Conservation (phyloP, 768 basidiomycete genomes). For the Thelephora aurantiotincta region DNA sequence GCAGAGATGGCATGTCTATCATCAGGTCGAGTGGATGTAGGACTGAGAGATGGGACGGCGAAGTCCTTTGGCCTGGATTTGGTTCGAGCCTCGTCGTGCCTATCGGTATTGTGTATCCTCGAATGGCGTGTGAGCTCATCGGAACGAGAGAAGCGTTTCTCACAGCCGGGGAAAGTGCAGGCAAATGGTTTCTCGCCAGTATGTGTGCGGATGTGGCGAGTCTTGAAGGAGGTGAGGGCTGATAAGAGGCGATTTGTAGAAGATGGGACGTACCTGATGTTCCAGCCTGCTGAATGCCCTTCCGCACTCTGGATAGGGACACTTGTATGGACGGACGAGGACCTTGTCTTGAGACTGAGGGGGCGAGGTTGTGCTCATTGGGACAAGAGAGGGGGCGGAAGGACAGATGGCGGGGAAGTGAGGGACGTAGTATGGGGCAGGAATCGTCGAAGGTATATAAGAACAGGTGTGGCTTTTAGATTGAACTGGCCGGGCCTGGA, state of each 20-base stretch:
- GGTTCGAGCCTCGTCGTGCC: slow-evolving; percentile 11
- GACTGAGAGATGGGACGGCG: neutral
- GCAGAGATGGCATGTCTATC: neutral
- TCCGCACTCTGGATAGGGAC: slow-evolving; percentile 81
- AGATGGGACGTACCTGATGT: slow-evolving; percentile 59
- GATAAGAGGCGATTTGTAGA: slow-evolving; percentile 1
- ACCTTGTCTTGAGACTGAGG: slow-evolving; percentile 22
- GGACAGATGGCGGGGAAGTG: slow-evolving; percentile 4
- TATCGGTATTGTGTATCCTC: slow-evolving; percentile 74
- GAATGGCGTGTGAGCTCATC: slow-evolving; percentile 96
- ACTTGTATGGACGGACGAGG: slow-evolving; percentile 80
- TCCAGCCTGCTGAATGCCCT: slow-evolving; percentile 94
- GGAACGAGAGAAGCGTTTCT: slow-evolving; percentile 95
- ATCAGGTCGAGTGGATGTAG: neutral
- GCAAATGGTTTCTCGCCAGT: slow-evolving; percentile 96
- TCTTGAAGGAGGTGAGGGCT: slow-evolving; percentile 32
- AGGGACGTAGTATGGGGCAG: slow-evolving; percentile 3
- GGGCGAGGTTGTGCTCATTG: slow-evolving; percentile 8
- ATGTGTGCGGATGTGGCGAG: slow-evolving; percentile 94
- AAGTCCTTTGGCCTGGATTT: slow-evolving; percentile 17
- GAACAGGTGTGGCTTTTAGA: neutral
- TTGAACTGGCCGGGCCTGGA: neutral
- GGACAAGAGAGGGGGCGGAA: slow-evolving; percentile 3
- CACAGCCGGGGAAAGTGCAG: slow-evolving; percentile 88
- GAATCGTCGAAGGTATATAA: neutral